A percentile compares a stretch with the other conserved stretches of the same genome.
Conservation (phyloP, 441 rosid species). For the Daphne laureola region DNA sequence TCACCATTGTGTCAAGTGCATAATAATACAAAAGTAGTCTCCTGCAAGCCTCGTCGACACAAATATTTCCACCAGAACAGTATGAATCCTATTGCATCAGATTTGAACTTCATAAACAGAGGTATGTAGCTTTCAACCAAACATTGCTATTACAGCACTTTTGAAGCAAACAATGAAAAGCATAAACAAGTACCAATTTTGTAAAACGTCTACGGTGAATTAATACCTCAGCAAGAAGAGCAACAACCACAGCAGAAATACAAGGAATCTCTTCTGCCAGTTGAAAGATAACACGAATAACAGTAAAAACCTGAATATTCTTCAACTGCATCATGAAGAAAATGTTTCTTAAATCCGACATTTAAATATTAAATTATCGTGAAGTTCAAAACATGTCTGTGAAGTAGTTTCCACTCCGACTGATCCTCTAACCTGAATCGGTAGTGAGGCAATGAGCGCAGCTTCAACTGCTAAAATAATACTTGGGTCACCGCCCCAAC, state of each 20-base stretch:
- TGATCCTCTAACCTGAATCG: constrained; percentile 68
- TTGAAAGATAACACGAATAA: constrained; percentile 88
- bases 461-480: constrained; percentile 85
- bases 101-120: constrained; percentile 1
- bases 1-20: too few relatives aligned
- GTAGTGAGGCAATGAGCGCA: constrained; percentile 89
- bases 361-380: constrained; percentile 3
- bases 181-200: constrained; percentile 4
- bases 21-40: too few relatives aligned
- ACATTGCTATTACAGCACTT: neutral
- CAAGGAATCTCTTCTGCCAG: constrained; percentile 97
- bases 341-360: constrained; percentile 12
- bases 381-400: neutral
- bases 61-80: neutral
- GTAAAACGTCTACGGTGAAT: constrained; percentile 2
- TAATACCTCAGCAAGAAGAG: constrained; percentile 85
- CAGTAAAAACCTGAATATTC: constrained; percentile 94
- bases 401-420: constrained; percentile 7
- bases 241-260: constrained; percentile 91
- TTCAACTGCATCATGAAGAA: constrained; percentile 59
- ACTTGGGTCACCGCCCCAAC: constrained; percentile 98
- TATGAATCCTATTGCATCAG: neutral
- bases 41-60: neutral
- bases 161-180: neutral
- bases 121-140: neutral